A percentile compares a stretch with the other conserved stretches of the same genome.
Conservation (phyloP, 2,329 filamentous ascomycete genomes). For the Fusarium sp. region DNA sequence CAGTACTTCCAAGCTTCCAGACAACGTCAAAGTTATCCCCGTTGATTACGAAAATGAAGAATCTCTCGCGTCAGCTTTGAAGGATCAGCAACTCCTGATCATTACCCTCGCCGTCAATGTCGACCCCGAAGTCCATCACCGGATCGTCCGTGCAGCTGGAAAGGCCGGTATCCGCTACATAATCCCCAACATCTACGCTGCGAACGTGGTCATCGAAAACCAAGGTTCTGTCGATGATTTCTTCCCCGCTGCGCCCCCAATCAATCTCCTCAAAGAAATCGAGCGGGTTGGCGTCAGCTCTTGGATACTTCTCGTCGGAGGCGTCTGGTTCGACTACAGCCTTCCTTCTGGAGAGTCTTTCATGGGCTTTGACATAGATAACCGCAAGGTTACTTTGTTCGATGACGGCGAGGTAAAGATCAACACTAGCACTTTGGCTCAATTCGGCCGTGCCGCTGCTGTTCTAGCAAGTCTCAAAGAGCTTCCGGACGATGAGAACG, state of each 20-base stretch:
- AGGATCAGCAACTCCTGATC: conserved; percentile 62
- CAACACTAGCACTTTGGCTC: conserved; percentile 7
- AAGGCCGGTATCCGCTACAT: conserved; percentile 60
- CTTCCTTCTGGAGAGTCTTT: not conserved
- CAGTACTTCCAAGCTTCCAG: conserved; percentile 54
- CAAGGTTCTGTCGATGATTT: not conserved
- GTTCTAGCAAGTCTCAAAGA: conserved; percentile 5
- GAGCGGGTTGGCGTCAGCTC: conserved; percentile 13
- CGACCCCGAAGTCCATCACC: conserved; percentile 53
- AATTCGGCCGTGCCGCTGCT: conserved; percentile 9
- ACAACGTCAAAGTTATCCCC: conserved; percentile 52
- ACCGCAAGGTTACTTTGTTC: conserved; percentile 46
- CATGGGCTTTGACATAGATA: conserved; percentile 61
- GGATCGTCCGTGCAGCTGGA: conserved; percentile 59
- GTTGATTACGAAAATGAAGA: conserved; percentile 56
- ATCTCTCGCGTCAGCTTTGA: conserved; percentile 59
- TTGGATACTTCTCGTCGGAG: conserved; percentile 15
- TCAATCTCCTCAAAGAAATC: not conserved
- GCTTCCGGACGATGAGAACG: not conserved
- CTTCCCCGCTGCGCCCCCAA: not conserved
- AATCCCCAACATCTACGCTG: conserved; percentile 58
- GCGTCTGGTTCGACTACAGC: conserved; percentile 26
- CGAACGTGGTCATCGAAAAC: conserved; percentile 41
- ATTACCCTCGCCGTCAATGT: conserved; percentile 57
- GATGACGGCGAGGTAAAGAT: conserved; percentile 3